These are phyloP conservation scores for Ramaria sp. DNA, from an alignment of 768 basidiomycete genomes.

Conservation along the genomic window DNA sequence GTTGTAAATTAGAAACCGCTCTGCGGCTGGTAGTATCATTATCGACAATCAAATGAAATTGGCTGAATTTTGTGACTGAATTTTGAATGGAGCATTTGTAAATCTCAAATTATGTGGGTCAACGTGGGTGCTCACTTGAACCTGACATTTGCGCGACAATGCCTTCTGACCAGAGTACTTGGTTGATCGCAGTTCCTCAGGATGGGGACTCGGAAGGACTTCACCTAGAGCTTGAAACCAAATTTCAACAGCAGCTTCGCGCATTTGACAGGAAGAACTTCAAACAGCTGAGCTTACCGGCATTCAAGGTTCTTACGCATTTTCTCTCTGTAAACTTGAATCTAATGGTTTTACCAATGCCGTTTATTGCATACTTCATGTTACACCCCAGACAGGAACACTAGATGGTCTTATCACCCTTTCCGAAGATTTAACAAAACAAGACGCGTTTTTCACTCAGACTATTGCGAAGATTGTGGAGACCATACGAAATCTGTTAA, in stretches of 20 bases:
- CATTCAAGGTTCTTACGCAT: conserved; percentile 66
- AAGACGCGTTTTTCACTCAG: conserved; percentile 77
- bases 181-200: conserved; percentile 80
- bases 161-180: conserved; percentile 95
- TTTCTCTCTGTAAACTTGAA: neutral
- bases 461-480: conserved; percentile 91
- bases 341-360: neutral
- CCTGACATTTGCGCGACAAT: conserved; percentile 28
- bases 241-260: conserved; percentile 50
- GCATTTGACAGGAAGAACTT: conserved; percentile 34
- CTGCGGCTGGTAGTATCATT: conserved; percentile 1
- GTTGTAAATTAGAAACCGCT: conserved; percentile 3
- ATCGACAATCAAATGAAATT: neutral
- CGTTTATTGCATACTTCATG: neutral
- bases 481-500: conserved; percentile 79
- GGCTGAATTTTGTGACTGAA: neutral
- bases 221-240: conserved; percentile 50
- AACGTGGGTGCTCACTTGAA: neutral
- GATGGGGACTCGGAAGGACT: conserved; percentile 78
- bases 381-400: conserved; percentile 67
- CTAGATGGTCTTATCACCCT: conserved; percentile 80
- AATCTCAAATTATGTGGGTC: neutral
- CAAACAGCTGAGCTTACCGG: conserved; percentile 63
- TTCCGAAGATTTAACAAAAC: conserved; percentile 89
- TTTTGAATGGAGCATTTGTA: neutral